A percentile compares a stretch with the other conserved stretches of the same genome.
phyloP scores from a whole-genome alignment of 345 rosid genomes.

The Gossypium rotundifolium region DNA sequence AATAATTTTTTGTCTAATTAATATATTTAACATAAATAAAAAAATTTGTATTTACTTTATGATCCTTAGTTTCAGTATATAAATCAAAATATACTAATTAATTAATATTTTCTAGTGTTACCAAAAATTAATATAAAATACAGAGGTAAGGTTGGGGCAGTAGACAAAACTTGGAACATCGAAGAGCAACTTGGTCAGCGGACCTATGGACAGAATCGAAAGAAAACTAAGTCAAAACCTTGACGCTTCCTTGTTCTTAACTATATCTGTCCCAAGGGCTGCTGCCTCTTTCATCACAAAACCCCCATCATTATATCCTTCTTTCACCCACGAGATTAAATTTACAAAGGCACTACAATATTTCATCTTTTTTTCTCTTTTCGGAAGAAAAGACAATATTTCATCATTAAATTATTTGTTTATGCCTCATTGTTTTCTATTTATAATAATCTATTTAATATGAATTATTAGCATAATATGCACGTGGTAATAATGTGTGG shows the following conservation, averaged over 20 bases:
- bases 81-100: no score
- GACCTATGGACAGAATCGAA: neutral
- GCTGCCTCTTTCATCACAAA: neutral
- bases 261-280: neutral
- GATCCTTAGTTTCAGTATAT: no score
- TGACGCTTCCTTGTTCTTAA: neutral
- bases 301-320: neutral
- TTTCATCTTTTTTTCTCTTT: no score
- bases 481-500: no score
- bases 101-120: neutral
- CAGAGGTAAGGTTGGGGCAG: neutral
- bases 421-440: no score
- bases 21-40: no score
- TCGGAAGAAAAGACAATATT: no score
- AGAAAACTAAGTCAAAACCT: conserved; percentile 4
- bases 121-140: neutral
- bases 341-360: neutral
- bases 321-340: neutral
- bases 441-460: no score
- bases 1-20: no score
- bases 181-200: neutral
- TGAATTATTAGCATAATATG: no score
- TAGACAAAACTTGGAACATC: neutral
- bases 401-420: no score
- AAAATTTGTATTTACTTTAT: no score